Percentiles rank a stretch among this genome's conserved stretches.
phyloP scores from a whole-genome alignment of 495 filamentous ascomycete species.

The Usnea hakonensis region DNA sequence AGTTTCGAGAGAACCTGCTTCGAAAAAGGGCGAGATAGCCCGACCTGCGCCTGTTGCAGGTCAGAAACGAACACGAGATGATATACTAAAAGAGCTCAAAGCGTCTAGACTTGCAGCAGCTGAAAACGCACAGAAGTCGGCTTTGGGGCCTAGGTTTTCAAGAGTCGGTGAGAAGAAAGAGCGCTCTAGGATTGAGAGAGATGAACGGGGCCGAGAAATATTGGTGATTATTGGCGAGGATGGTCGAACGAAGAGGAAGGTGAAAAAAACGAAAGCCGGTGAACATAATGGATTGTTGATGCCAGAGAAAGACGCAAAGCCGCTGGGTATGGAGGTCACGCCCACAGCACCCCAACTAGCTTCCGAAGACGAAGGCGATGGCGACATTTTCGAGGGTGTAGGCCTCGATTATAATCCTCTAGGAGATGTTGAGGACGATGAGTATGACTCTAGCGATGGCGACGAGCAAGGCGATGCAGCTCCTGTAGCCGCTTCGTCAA shows the following conservation, averaged over 20 bases:
- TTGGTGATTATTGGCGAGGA: conserved; percentile 79
- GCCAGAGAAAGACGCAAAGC: conserved; percentile 56
- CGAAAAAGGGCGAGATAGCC: conserved; percentile 73
- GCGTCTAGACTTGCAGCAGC: conserved; percentile 54
- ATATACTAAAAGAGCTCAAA: conserved; percentile 75
- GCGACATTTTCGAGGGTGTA: conserved; percentile 81
- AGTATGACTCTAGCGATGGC: conserved; percentile 39
- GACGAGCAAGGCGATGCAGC: conserved; percentile 36
- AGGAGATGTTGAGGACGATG: conserved; percentile 54
- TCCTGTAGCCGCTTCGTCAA: conserved; percentile 35
- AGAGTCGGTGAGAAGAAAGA: conserved; percentile 61
- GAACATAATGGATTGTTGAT: conserved; percentile 45
- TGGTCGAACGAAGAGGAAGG: conserved; percentile 81
- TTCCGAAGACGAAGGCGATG: conserved; percentile 47
- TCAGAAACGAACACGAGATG: conserved; percentile 67
- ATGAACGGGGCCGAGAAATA: conserved; percentile 70
- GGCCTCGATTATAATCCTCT: conserved; percentile 86
- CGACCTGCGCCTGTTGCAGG: conserved; percentile 51
- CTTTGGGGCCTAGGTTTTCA: conserved; percentile 70
- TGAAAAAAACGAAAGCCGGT: conserved; percentile 46
- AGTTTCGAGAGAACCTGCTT: conserved; percentile 44
- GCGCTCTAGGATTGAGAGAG: conserved; percentile 65
- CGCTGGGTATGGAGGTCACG: conserved; percentile 73
- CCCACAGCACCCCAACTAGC: conserved; percentile 31
- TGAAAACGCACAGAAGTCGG: conserved; percentile 39